Base-by-base conservation (phyloP, 805 yeast genomes). In the Grigorovia jiainica region DNA sequence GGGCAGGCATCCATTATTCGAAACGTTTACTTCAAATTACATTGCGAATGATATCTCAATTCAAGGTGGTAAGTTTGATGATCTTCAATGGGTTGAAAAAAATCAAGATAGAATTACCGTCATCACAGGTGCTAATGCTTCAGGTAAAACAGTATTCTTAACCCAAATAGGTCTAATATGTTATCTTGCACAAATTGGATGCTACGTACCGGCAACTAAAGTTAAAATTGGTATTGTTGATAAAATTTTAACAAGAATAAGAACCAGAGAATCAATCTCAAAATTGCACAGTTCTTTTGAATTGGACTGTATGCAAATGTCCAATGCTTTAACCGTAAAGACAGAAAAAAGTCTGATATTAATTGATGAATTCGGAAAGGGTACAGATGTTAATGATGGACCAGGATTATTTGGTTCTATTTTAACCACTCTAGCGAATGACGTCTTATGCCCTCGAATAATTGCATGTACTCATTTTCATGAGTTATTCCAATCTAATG, bases 361-460 rank as follows among this genome's bases (percentile, higher is more conserved):
- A 5, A 61, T 76, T 20, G 78, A 75, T 52, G 79, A 74, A 44
- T 73, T 70, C 54, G 79, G 79, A 0, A 72, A 72, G 45, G 78
- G 78, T 0, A 73, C 75, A 0, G 74, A 71, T 49, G 47, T 65
- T 0, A 49, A 64, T 10, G 73, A 72, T 41, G 76, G 76, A 0
- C 72, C 73, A 0, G 60, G 73, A 1, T 41, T 72, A 9, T 60
- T 70, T 42, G 74, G 72, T 1, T 51, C 72, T 0, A 50, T 66
- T 3, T 44, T 72, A 4, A 55, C 55, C 16, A 38, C 52, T 13
- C 39, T 68, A 1, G 40, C 47, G 5, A 27, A 20, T 11, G 27
- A 34, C 5, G n/a, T 17, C 3, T 27, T n/a, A 2, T 50, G 60
- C 20, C 57, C 66, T 0, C 48, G 64, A 39, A 51, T 60, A 0